Percentiles rank a stretch among this genome's conserved stretches.
Evolutionary conservation across 2,329 filamentous ascomycete genomes (phyloP).

Genomic region (Teratosphaeria gauchensis): DNA sequence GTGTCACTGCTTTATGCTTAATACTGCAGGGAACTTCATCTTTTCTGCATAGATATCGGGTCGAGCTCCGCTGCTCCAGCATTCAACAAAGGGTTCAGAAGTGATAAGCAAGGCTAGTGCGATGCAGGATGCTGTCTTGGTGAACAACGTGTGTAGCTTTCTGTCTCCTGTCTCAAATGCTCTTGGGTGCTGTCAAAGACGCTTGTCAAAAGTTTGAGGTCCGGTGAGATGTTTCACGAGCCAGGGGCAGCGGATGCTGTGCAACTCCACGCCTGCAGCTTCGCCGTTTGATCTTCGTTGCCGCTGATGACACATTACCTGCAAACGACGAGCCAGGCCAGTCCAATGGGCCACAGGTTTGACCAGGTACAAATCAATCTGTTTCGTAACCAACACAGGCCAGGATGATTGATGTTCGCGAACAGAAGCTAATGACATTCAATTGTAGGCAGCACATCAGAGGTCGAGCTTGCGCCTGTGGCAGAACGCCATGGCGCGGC

Average conservation of each 20-base stretch:
- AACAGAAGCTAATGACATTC: background rate
- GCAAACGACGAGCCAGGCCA: background rate
- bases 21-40: background rate
- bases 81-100: background rate
- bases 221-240: background rate
- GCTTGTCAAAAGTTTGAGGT: background rate
- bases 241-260: background rate
- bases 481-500: conserved; percentile 3
- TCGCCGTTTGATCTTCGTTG: background rate
- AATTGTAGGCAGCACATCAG: background rate
- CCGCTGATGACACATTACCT: background rate
- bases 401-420: background rate
- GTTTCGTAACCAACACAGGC: background rate
- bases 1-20: background rate
- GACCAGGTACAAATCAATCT: background rate
- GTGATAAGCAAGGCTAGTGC: background rate
- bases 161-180: background rate
- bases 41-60: background rate
- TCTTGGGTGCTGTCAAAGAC: background rate
- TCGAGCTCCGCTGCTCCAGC: background rate
- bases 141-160: background rate
- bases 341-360: background rate
- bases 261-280: background rate
- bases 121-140: background rate
- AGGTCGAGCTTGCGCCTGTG: background rate